A percentile compares a stretch with the other conserved stretches of the same genome.
These are phyloP conservation scores for Arabis alpina DNA, from an alignment of 345 rosid species.

Conservation along the genomic window DNA sequence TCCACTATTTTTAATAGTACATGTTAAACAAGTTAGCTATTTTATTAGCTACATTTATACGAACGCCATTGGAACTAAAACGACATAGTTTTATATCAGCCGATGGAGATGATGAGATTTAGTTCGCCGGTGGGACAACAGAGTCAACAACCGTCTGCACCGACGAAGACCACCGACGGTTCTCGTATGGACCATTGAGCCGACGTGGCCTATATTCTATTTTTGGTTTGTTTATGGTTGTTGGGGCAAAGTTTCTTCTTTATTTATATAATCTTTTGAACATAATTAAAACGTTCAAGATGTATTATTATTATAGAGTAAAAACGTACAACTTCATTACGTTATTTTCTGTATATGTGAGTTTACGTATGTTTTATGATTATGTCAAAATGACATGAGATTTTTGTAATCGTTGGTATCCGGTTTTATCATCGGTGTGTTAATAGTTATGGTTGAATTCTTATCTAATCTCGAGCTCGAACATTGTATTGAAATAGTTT, in stretches of 20 bases:
- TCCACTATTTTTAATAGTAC: too few relatives aligned
- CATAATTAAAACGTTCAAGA: slow-evolving; percentile 24
- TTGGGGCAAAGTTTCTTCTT: neutral
- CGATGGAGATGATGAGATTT: slow-evolving; percentile 55
- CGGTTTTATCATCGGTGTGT: too few relatives aligned
- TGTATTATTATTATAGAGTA: slow-evolving; percentile 10
- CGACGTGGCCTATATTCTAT: slow-evolving; percentile 1
- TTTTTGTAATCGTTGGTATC: slow-evolving; percentile 5
- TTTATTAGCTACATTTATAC: too few relatives aligned
- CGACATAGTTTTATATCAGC: slow-evolving; percentile 39
- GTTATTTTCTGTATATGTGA: slow-evolving; percentile 30
- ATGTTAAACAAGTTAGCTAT: too few relatives aligned
- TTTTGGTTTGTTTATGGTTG: slow-evolving; percentile 4
- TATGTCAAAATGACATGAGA: slow-evolving; percentile 20
- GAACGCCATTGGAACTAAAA: too few relatives aligned
- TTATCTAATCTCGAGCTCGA: too few relatives aligned
- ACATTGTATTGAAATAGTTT: too few relatives aligned
- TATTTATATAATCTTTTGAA: neutral
- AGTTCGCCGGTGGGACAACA: slow-evolving; percentile 48
- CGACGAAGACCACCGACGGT: slow-evolving; percentile 43
- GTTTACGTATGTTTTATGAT: neutral
- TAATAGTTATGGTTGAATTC: too few relatives aligned
- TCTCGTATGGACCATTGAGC: slow-evolving; percentile 44
- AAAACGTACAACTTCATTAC: slow-evolving; percentile 6
- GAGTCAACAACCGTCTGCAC: slow-evolving; percentile 44